Evolutionary conservation across 768 basidiomycete genomes (phyloP), one percentile per base, ranked within the genome.

Genomic region (Trametes sanguinea): DNA sequence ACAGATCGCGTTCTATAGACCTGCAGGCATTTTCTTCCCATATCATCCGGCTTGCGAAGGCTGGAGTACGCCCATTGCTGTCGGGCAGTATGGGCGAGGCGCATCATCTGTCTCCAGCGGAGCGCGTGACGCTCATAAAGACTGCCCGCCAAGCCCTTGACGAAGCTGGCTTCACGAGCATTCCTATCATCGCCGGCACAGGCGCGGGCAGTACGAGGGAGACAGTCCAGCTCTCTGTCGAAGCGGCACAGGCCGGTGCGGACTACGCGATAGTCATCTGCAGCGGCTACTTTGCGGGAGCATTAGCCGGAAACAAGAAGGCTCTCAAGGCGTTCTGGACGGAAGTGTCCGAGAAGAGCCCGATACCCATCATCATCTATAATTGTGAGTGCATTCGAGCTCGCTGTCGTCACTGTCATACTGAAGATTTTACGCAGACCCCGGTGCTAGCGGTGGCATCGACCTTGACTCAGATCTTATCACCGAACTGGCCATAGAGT

Each of bases 391-490:
- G 6, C 22, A 22, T 22, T 27, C 33, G n/a, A 29, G 7, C n/a
- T 45, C 27, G 44, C 17, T 16, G 43, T 30, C 22, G n/a, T 58
- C 55, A 51, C 54, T 57, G 39, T 2, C 17, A 6, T 37, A 43
- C 52, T 68, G 51, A 65, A 61, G 55, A 68, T 40, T 11, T 54
- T 43, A 48, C 16, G 52, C 65, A 93, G 92, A 87, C 77, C 95
- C 94, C 65, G 91, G 86, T 40, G 93, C 92, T 4, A 83, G 88
- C 57, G 91, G 90, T 6, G 94, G 94, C 10, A 90, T 97, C 67
- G 93, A 97, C 76, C 74, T 96, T 65, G 92, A 94, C 74, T 94
- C 94, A 16, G 92, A 95, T 73, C 73, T 92, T 40, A 90, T 97
- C 70, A 82, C 82, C 11, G 89, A 92, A 64, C 81, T 96, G 54